A percentile compares a stretch with the other conserved stretches of the same genome.
These are phyloP conservation scores for Lepidium africanum DNA, from an alignment of 345 rosid species.

Conservation along the genomic window DNA sequence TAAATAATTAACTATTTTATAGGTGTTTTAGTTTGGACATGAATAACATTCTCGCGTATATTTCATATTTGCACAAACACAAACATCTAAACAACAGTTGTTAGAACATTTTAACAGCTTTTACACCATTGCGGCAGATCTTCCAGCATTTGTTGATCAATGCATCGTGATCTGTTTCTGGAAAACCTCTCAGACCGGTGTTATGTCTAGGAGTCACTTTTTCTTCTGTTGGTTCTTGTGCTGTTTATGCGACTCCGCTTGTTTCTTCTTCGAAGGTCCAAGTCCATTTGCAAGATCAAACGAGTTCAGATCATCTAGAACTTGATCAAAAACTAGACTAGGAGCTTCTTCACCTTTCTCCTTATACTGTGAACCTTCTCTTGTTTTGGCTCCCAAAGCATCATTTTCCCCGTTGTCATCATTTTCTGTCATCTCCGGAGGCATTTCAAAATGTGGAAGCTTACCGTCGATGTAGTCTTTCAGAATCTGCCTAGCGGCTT, in stretches of 20 bases:
- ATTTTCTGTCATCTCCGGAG: slow-evolving; percentile 41
- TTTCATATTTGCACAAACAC: not conserved
- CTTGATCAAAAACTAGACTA: slow-evolving; percentile 37
- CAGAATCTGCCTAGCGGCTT: slow-evolving; percentile 76
- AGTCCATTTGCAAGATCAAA: slow-evolving; percentile 73
- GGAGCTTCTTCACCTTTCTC: slow-evolving; percentile 25
- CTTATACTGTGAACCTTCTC: slow-evolving; percentile 33
- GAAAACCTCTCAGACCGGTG: not conserved
- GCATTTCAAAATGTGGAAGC: slow-evolving; percentile 67
- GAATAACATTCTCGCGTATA: not conserved
- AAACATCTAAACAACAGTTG: not conserved
- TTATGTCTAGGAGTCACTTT: slow-evolving; percentile 50
- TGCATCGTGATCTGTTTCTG: not conserved
- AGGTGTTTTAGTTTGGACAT: too few relatives aligned
- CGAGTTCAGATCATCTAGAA: slow-evolving; percentile 63
- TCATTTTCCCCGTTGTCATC: slow-evolving; percentile 28
- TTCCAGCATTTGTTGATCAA: not conserved
- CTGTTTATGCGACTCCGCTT: slow-evolving; percentile 44
- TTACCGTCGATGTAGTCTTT: slow-evolving; percentile 83
- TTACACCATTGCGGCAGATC: not conserved
- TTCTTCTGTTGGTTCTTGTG: slow-evolving; percentile 72
- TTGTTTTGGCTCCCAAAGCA: slow-evolving; percentile 14
- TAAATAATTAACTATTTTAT: too few relatives aligned
- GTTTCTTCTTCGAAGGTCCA: slow-evolving; percentile 46
- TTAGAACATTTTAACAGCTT: not conserved